Evolutionary conservation across 176 grass and related monocot species (phyloP), one percentile per base, ranked within the genome.

Genomic region (Phoenix roebelenii): DNA sequence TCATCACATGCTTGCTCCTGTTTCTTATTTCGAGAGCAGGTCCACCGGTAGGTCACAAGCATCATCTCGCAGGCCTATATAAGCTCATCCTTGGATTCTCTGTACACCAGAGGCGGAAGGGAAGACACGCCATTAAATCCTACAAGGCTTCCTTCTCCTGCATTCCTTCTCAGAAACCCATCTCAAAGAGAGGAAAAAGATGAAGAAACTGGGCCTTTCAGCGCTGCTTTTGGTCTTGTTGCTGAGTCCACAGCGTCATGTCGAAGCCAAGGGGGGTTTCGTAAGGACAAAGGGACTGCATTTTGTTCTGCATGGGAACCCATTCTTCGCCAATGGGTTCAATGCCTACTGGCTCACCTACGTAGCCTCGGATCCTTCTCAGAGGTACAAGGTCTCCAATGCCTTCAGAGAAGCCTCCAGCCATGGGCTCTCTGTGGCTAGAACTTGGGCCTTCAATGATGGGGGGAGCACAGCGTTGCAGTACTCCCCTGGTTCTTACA

Each of bases 281-380:
- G 78, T 93, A 25, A 64, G 63, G 72, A 81, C 75, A 15, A 80
- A 61, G 25, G 84, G 88, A 25, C 78, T 86, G 4, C 94, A 79
- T 1, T 98, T 98, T 81, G 79, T 86, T 49, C 25, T 78, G 7
- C 74, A 98, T 70, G 84, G 94, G n/a, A 73, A 67, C 73, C 87
- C 88, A 15, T 92, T 85, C 74, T 92, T 81, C 55, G 84, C 87
- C 28, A 92, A 92, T 67, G 94, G 94, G 10, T 98, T 89, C 84
- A 98, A 98, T 68, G 85, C 94, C 32, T 98, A 98, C 71, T 98
- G 94, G 94, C 79, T 98, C 66, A 98, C 89, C 84, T 65, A 73
- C 39, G 4, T 98, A 23, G 84, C 74, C 63, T 71, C 84, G 25
- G 76, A 92, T 74, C 82, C 82, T 16, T 24, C 79, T 59, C 88